Conservation (phyloP, 73 alveolate species). For the Paramecium biaurelia region DNA sequence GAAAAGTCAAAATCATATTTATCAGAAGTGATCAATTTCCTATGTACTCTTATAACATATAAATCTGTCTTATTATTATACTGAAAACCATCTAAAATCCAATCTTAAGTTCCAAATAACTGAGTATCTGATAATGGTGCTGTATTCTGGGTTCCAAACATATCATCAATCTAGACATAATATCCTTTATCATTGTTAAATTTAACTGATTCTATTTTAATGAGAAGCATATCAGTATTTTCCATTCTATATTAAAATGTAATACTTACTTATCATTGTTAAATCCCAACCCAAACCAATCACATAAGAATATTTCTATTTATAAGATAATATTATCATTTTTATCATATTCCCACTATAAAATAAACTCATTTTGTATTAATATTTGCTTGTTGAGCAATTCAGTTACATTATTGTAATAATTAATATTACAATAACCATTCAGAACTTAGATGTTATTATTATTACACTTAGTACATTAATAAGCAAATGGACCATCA, state of each 20-base stretch:
- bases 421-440: not conserved
- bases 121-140: not conserved
- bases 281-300: constrained; percentile 50
- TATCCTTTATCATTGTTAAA: not conserved
- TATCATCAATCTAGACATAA: constrained; percentile 3
- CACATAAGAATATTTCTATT: not conserved
- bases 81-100: not conserved
- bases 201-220: not conserved
- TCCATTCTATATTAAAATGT: not conserved
- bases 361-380: not conserved
- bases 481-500: constrained; percentile 25
- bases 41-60: not conserved
- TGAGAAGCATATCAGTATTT: not conserved
- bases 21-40: not conserved
- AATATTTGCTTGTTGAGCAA: not conserved
- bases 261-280: not conserved
- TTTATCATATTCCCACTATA: not conserved
- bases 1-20: constrained; percentile 8
- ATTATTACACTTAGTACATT: not conserved
- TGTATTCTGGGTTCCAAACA: not conserved
- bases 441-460: not conserved
- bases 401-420: not conserved
- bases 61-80: not conserved
- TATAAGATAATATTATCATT: not conserved
- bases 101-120: constrained; percentile 6